phyloP scores from a whole-genome alignment of 2,329 filamentous ascomycete species.

The Monosporascus ibericus region DNA sequence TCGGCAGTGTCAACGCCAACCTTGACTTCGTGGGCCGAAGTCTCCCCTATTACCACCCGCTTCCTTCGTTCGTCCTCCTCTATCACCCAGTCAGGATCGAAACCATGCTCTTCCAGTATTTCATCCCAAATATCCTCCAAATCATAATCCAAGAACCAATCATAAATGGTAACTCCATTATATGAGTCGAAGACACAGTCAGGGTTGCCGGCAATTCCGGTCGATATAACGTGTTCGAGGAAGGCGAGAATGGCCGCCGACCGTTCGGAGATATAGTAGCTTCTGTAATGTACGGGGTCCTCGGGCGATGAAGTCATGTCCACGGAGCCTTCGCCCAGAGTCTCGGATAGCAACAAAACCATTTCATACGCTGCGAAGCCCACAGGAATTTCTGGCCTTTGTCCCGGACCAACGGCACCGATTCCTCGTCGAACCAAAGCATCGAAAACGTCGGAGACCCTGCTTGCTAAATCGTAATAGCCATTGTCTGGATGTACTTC shows the following conservation, averaged over 20 bases:
- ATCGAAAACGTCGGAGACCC: background rate
- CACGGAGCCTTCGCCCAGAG: background rate
- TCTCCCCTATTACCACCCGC: conserved; percentile 5
- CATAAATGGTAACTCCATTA: background rate
- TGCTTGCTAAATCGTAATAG: background rate
- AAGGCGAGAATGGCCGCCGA: background rate
- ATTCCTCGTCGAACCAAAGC: background rate
- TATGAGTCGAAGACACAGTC: conserved; percentile 9
- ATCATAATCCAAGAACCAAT: background rate
- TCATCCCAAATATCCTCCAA: conserved; percentile 6
- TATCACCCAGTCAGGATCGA: conserved; percentile 11
- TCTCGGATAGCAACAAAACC: fast-evolving
- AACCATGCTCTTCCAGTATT: conserved; percentile 9
- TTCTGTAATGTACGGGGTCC: background rate
- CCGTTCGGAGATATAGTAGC: background rate
- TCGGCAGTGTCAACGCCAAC: conserved; percentile 2
- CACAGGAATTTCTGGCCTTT: background rate
- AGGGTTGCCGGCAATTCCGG: conserved; percentile 4
- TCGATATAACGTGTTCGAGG: conserved; percentile 7
- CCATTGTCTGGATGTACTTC: no score
- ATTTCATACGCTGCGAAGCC: background rate
- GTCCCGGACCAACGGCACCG: background rate
- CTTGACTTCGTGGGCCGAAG: conserved; percentile 13
- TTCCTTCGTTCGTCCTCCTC: conserved; percentile 9
- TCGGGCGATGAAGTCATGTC: background rate